phyloP scores from a whole-genome alignment of 768 basidiomycete genomes.

The Hygrocybe punicea region DNA sequence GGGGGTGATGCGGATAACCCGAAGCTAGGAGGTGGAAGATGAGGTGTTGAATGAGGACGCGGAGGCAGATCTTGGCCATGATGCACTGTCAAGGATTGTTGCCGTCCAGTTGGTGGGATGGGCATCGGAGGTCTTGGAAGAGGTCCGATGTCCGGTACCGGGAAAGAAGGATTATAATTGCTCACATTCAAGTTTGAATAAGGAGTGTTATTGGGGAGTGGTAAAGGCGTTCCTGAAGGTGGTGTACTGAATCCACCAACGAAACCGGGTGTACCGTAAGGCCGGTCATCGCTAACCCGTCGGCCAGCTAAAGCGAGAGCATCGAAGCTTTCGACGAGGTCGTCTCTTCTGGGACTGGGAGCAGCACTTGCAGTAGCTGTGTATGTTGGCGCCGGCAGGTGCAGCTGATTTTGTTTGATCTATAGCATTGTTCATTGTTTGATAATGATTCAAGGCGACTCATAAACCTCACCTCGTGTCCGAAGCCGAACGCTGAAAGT shows the following conservation, averaged over 20 bases:
- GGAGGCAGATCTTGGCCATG: slow-evolving; percentile 25
- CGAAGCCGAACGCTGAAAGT: not conserved
- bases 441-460: not conserved
- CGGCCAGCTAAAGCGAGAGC: slow-evolving; percentile 29
- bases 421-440: not conserved
- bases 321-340: slow-evolving; percentile 32
- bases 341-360: not conserved
- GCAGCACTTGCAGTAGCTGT: not conserved
- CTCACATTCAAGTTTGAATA: not conserved
- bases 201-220: not conserved
- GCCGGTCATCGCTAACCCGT: not conserved
- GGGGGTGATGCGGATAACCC: slow-evolving; percentile 20
- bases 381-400: not conserved
- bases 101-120: slow-evolving; percentile 9
- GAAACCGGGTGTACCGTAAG: slow-evolving; percentile 28
- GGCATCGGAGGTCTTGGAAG: slow-evolving; percentile 38
- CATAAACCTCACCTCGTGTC: not conserved
- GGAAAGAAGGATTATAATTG: slow-evolving; percentile 11
- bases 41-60: slow-evolving; percentile 35
- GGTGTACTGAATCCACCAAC: slow-evolving; percentile 50
- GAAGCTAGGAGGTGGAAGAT: slow-evolving; percentile 17
- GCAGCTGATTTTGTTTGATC: not conserved
- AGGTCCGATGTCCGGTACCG: slow-evolving; percentile 16
- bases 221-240: not conserved
- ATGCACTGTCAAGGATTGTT: slow-evolving; percentile 37